Conservation (phyloP, 805 yeast species). For the Torulaspora delbrueckii region DNA sequence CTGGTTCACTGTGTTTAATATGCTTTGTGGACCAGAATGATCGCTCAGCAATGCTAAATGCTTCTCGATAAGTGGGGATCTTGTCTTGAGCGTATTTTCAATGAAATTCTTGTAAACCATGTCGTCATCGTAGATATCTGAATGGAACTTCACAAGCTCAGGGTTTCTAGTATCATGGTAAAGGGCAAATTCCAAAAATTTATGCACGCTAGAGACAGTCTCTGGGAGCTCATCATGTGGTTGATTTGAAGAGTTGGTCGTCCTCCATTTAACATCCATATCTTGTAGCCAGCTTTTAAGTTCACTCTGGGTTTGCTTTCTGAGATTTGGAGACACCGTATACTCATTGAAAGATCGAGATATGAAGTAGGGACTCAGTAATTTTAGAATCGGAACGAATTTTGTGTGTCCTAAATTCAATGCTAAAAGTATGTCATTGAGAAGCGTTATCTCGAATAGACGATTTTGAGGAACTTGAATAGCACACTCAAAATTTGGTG, state of each 20-base stretch:
- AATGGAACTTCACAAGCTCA: conserved; percentile 19
- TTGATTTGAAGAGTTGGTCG: conserved; percentile 1
- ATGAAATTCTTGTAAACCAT: conserved; percentile 27
- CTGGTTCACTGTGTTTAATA: conserved; percentile 32
- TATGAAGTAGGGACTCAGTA: conserved; percentile 42
- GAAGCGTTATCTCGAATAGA: conserved; percentile 40
- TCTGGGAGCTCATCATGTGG: conserved; percentile 18
- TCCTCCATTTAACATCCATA: conserved; percentile 29
- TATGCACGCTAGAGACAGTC: conserved; percentile 17
- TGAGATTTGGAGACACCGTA: conserved; percentile 26
- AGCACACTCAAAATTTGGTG: conserved; percentile 22
- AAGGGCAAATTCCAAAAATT: conserved; percentile 25
- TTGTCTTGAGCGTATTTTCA: conserved; percentile 25
- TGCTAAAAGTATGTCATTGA: conserved; percentile 45
- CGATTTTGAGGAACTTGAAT: conserved; percentile 36
- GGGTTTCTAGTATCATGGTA: conserved; percentile 24
- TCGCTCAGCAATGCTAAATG: conserved; percentile 17
- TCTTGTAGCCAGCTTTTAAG: conserved; percentile 29
- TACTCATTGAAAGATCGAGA: conserved; percentile 37
- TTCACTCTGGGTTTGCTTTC: conserved; percentile 22
- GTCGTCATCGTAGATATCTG: conserved; percentile 30
- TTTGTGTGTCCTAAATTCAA: conserved; percentile 49
- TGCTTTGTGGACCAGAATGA: conserved; percentile 25
- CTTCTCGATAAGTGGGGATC: conserved; percentile 21
- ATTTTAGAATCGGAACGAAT: conserved; percentile 37